Evolutionary conservation across 805 yeast genomes (phyloP).

Genomic region (Pichia cephalocereana): DNA sequence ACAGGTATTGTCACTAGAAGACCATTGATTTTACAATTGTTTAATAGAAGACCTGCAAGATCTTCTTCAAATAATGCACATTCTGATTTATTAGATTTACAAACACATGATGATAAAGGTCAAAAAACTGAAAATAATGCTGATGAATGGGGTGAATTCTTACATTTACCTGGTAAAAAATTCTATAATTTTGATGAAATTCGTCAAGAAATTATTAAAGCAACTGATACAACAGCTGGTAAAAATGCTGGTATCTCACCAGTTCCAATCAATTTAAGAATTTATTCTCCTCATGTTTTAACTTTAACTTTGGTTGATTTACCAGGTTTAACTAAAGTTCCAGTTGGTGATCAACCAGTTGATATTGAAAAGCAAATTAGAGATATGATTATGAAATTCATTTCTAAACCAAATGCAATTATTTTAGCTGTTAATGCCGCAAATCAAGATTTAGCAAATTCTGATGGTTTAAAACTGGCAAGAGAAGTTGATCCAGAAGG

Average conservation of each 20-base stretch:
- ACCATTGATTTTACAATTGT: constrained; percentile 74
- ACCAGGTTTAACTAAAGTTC: constrained; percentile 97
- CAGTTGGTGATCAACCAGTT: constrained; percentile 97
- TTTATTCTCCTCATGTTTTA: constrained; percentile 88
- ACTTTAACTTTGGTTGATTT: constrained; percentile 92
- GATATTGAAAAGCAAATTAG: constrained; percentile 93
- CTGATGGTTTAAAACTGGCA: constrained; percentile 92
- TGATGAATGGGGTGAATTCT: constrained; percentile 96
- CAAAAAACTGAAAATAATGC: constrained; percentile 57
- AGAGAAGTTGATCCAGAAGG: constrained; percentile 98
- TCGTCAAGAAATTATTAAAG: constrained; percentile 82
- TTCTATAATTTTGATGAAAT: constrained; percentile 84
- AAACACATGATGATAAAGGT: constrained; percentile 36
- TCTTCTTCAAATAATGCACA: constrained; percentile 3
- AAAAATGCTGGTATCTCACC: constrained; percentile 84
- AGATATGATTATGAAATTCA: constrained; percentile 86
- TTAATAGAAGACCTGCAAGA: constrained; percentile 45
- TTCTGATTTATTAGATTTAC: constrained; percentile 36
- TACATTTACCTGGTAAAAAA: constrained; percentile 83
- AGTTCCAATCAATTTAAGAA: constrained; percentile 85
- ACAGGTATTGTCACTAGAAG: constrained; percentile 90
- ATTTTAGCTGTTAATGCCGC: constrained; percentile 93
- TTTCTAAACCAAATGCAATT: constrained; percentile 92
- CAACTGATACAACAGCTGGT: constrained; percentile 79
- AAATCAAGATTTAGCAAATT: constrained; percentile 93